A percentile compares a stretch with the other conserved stretches of the same genome.
Evolutionary conservation across 169 alveolate species (phyloP).

Genomic region (Babesia caballi): DNA sequence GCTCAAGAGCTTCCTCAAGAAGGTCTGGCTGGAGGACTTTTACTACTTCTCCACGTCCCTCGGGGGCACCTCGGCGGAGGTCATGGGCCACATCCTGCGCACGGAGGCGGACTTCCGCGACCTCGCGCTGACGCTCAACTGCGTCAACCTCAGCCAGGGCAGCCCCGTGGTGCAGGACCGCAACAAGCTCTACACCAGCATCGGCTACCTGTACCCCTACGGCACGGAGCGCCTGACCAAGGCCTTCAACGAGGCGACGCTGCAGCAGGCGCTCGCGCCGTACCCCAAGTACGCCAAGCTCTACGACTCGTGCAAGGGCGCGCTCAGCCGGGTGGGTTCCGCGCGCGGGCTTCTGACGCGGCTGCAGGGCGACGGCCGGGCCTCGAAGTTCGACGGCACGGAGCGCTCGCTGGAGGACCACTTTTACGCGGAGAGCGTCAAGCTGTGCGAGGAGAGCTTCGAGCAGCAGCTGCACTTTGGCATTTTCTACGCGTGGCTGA

Average conservation of each 20-base stretch:
- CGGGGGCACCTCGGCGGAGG: conserved; percentile 88
- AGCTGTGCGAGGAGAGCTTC: conserved; percentile 92
- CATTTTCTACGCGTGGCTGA: conserved; percentile 95
- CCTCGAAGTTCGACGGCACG: conserved; percentile 43
- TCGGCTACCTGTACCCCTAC: conserved; percentile 89
- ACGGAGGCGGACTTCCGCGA: conserved; percentile 85
- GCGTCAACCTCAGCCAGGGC: conserved; percentile 61
- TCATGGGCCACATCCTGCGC: conserved; percentile 88
- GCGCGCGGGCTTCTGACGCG: neutral
- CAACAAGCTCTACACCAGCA: conserved; percentile 83
- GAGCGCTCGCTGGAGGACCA: conserved; percentile 89
- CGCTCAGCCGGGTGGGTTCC: conserved; percentile 61
- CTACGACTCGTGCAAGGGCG: conserved; percentile 83
- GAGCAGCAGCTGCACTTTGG: conserved; percentile 96
- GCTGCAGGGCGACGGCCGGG: conserved; percentile 5
- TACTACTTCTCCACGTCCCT: conserved; percentile 85
- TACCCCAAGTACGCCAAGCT: conserved; percentile 82
- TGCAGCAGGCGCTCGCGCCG: conserved; percentile 87
- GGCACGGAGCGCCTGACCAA: conserved; percentile 87
- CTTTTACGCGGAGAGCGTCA: conserved; percentile 91
- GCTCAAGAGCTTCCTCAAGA: conserved; percentile 88
- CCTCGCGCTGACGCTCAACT: conserved; percentile 76
- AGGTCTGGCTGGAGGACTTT: conserved; percentile 94
- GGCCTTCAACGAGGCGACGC: conserved; percentile 87
- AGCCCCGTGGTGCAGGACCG: conserved; percentile 74